These are phyloP conservation scores for Puccinia horiana DNA, from an alignment of 1,284 basidiomycete genomes.

Conservation along the genomic window DNA sequence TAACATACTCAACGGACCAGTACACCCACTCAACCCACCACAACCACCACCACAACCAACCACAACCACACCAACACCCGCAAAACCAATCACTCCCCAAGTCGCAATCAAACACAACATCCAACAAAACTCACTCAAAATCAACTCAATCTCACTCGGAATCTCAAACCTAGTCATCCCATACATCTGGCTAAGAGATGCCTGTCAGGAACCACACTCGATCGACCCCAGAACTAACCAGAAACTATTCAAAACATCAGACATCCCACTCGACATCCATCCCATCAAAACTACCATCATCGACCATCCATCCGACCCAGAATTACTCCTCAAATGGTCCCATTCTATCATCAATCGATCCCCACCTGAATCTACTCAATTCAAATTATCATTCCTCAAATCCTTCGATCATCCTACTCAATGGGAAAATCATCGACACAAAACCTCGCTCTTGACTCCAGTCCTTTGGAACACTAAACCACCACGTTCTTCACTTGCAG, in stretches of 20 bases:
- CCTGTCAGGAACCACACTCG: conserved; percentile 65
- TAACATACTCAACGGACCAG: conserved; percentile 25
- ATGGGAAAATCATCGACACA: conserved; percentile 26
- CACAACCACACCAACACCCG: not conserved
- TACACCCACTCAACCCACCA: conserved; percentile 23
- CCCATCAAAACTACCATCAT: conserved; percentile 54
- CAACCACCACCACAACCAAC: not conserved
- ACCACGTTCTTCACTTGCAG: not conserved
- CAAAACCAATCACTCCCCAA: not conserved
- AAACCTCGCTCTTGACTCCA: not conserved
- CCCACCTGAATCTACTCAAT: not conserved
- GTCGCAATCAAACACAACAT: conserved; percentile 1
- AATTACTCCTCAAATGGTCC: conserved; percentile 26
- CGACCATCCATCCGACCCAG: not conserved
- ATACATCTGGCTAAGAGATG: conserved; percentile 64
- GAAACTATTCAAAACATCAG: conserved; percentile 71
- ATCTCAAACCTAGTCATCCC: conserved; percentile 47
- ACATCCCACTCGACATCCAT: conserved; percentile 62
- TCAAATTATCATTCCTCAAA: conserved; percentile 18
- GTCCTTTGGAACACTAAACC: not conserved
- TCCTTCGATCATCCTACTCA: not conserved
- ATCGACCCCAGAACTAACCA: conserved; percentile 74
- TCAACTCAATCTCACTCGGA: conserved; percentile 14
- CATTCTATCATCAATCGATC: conserved; percentile 5
- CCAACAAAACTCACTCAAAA: not conserved